Conservation (phyloP, 257 asterid genomes). For the Rehmannia glutinosa region DNA sequence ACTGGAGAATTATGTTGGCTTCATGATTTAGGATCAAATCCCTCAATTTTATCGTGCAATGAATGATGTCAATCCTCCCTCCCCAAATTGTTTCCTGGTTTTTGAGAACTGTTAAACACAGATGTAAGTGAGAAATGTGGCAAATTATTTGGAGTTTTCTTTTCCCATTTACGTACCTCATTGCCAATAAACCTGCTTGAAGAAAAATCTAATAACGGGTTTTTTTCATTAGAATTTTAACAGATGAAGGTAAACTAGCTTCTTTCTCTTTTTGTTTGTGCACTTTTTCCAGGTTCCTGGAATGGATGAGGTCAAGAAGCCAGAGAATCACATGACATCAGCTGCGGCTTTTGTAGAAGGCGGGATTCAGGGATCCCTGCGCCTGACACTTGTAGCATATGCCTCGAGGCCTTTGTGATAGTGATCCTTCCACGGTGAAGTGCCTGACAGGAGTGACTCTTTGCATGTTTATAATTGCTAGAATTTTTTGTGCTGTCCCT, state of each 20-base stretch:
- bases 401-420: slow-evolving; percentile 69
- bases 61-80: no score
- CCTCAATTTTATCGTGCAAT: neutral
- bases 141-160: neutral
- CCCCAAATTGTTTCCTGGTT: no score
- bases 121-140: neutral
- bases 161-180: neutral
- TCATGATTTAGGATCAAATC: neutral
- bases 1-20: neutral
- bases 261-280: neutral
- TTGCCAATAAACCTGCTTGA: neutral
- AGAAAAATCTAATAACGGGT: no score
- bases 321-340: slow-evolving; percentile 47
- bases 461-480: neutral
- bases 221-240: neutral
- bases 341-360: slow-evolving; percentile 86
- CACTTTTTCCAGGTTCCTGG: slow-evolving; percentile 32
- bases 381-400: slow-evolving; percentile 88
- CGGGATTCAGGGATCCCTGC: slow-evolving; percentile 73
- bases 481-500: neutral
- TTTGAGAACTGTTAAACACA: neutral
- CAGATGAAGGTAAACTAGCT: neutral
- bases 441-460: neutral
- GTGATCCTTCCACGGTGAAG: slow-evolving; percentile 72
- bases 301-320: slow-evolving; percentile 46